Percentiles rank a stretch among this genome's conserved stretches.
These are phyloP conservation scores for Helicocarpus griseus DNA, from an alignment of 2,329 filamentous ascomycete genomes.

Conservation along the genomic window DNA sequence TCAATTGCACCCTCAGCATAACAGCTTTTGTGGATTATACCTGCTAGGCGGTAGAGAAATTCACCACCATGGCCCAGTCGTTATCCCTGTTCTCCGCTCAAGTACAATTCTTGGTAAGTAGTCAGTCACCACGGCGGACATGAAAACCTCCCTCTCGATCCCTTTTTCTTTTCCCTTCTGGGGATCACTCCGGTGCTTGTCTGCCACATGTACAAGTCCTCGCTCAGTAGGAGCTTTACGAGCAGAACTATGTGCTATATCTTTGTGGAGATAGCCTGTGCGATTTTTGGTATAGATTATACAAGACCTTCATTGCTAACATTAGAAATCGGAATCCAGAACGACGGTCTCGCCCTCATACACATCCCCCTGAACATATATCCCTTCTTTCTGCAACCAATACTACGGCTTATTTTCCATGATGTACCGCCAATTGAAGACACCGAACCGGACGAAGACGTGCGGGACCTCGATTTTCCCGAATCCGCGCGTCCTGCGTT, in stretches of 20 bases:
- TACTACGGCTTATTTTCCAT: slow-evolving; percentile 75
- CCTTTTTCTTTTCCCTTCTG: neutral
- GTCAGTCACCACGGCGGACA: neutral
- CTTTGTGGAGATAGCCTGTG: neutral
- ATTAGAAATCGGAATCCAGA: slow-evolving; percentile 43
- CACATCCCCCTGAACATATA: slow-evolving; percentile 78
- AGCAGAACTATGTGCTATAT: neutral
- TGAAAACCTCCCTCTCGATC: neutral
- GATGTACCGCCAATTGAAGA: slow-evolving; percentile 27
- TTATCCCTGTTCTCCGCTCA: slow-evolving; percentile 9
- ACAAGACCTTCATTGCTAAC: slow-evolving; percentile 2
- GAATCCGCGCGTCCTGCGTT: slow-evolving; percentile 60
- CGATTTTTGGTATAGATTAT: slow-evolving; percentile 1
- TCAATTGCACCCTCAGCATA: neutral
- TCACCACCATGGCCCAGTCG: slow-evolving; percentile 2
- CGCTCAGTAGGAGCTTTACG: neutral
- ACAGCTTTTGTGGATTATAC: neutral
- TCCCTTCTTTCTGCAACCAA: slow-evolving; percentile 69
- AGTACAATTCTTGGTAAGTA: slow-evolving; percentile 11
- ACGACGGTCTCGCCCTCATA: slow-evolving; percentile 77
- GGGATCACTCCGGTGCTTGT: neutral
- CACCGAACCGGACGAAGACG: slow-evolving; percentile 28
- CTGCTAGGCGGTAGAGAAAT: neutral
- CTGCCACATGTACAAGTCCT: neutral
- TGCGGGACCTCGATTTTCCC: slow-evolving; percentile 24